Base-by-base conservation (phyloP, 257 asterid genomes). In the Petunia axillaris region DNA sequence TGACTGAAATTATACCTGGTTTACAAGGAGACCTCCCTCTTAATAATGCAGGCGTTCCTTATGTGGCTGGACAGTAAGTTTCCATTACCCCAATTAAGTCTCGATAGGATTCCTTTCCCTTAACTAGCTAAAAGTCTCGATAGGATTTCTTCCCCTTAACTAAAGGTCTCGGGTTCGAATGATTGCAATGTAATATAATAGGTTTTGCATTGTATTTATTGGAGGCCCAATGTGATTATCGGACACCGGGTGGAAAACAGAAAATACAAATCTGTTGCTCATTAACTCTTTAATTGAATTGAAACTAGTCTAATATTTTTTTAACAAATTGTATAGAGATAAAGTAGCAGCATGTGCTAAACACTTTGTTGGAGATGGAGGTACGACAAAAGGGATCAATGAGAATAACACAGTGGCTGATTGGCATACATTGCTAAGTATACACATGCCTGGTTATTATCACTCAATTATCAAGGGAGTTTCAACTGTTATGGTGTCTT, bases 21-120 rank as follows among this genome's bases (percentile, higher is more conserved):
- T 68, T 91, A 57, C 95, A 91, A 83, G 95, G 95, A 36, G 90
- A 89, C 14, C 16, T 85, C 43, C 94, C 93, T 43, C 53, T 75
- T 4, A 57, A 48, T 5, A 52, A 76, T 4, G 59, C 79, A 71
- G 90, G 91, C 16, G 82, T 75, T 11, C 94, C 94, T 13, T 87
- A 75, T 40, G 79, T 90, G 52, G 91, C 85, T 64, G 94, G 92
- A 82, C 83, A 78, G 93, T 89, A 86, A 76, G 88, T 75, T 55
- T 65, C 1, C 7, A 0, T 60, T 58, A 10, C 1, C 62, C 11
- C 8, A 25, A 64, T 6, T 64, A 64, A 35, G 55, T 8, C 55
- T 9, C 55, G 8, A 52, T 52, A 52, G 10, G 25, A 25, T 25
- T 25, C 25, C 25, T 25, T 25, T 25, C 0, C 25, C 25, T 25